A percentile compares a stretch with the other conserved stretches of the same genome.
Conservation (phyloP, 306 rosid genomes). For the Casuarina equisetifolia region DNA sequence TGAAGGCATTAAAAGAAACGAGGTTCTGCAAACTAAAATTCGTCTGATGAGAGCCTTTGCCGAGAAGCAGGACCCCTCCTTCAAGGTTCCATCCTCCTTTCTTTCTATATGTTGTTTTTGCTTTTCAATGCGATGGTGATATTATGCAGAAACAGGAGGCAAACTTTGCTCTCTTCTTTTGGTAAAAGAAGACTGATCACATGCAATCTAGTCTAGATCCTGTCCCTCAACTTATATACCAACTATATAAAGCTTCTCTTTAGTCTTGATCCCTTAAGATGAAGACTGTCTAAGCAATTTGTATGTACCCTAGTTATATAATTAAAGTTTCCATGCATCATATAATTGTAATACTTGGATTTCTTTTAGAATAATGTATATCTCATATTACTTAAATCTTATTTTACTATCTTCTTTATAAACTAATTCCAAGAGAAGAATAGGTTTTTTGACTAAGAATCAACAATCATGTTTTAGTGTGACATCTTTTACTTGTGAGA, state of each 20-base stretch:
- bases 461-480: too few species aligned
- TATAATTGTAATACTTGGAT: too few species aligned
- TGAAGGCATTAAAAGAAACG: background rate
- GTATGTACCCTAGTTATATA: too few species aligned
- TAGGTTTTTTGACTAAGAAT: too few species aligned
- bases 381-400: too few species aligned
- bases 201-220: background rate
- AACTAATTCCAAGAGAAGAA: too few species aligned
- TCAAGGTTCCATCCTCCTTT: conserved; percentile 13
- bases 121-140: background rate
- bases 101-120: background rate
- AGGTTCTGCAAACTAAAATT: conserved; percentile 15
- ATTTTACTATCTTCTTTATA: too few species aligned
- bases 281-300: too few species aligned
- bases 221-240: background rate
- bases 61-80: conserved; percentile 29
- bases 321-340: background rate
- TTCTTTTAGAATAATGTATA: too few species aligned
- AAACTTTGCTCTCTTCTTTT: background rate
- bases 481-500: too few species aligned
- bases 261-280: background rate
- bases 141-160: background rate
- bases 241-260: background rate
- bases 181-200: background rate
- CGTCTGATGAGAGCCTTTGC: conserved; percentile 26